A percentile compares a stretch with the other conserved stretches of the same genome.
phyloP scores from a whole-genome alignment of 257 asterid species.

The Primulina tabacum region DNA sequence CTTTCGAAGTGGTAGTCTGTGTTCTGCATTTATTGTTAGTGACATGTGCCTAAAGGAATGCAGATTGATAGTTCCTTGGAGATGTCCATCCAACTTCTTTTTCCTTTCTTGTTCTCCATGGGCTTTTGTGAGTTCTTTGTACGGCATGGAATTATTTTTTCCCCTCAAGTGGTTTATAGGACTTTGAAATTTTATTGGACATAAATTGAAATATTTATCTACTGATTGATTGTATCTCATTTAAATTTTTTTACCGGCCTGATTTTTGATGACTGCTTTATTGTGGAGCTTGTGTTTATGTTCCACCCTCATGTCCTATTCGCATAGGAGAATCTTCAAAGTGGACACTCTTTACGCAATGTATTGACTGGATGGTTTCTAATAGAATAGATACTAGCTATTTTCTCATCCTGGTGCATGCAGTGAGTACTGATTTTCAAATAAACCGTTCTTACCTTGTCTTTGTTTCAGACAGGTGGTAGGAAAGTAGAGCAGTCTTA shows the following conservation, averaged over 20 bases:
- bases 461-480: neutral
- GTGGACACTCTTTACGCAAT: neutral
- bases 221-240: neutral
- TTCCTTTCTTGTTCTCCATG: conserved; percentile 4
- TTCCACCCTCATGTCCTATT: neutral
- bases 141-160: neutral
- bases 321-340: conserved; percentile 13
- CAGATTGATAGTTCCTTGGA: neutral
- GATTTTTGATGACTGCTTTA: conserved; percentile 10
- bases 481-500: neutral
- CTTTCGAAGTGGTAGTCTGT: conserved; percentile 8
- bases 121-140: conserved; percentile 2
- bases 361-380: conserved; percentile 3
- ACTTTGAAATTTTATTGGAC: neutral
- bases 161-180: neutral
- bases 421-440: neutral
- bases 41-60: neutral
- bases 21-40: neutral
- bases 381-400: neutral
- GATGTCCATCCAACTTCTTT: neutral
- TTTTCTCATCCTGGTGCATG: neutral
- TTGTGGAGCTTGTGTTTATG: conserved; percentile 17
- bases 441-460: neutral
- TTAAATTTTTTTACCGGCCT: neutral
- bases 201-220: neutral